Evolutionary conservation across 768 basidiomycete genomes (phyloP), one percentile per base, ranked within the genome.

Genomic region (Ramaria rubella): DNA sequence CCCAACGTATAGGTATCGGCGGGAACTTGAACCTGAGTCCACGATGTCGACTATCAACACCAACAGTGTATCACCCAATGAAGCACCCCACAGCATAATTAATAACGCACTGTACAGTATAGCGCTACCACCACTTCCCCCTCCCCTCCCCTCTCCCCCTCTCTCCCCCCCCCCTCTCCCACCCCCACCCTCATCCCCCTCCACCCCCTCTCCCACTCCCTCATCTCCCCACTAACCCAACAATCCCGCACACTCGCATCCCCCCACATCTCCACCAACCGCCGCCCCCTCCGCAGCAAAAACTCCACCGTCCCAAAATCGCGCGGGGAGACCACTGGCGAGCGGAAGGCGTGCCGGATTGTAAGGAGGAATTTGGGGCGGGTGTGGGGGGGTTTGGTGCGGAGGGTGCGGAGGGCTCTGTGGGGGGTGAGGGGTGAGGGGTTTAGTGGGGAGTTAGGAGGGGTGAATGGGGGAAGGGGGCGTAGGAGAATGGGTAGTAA

Each of bases 341-440:
- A 73, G 65, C 73, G 85, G 69, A 93, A 92, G 12, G 74, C 78
- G 67, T 85, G 84, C 58, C 82, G 85, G 30, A 87, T 73, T 65
- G 81, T 80, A 45, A 88, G 76, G 23, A 73, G 72, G 68, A 91
- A 92, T 61, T 82, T 88, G 34, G 78, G 72, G 49, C 77, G 85
- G 1, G 82, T 72, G 6, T 69, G 59, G 1, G 69, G 66, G 6
- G 90, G 87, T 70, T 92, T 92, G 17, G 78, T 76, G 52, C 73
- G 77, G 17, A 82, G 80, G 78, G 90, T 86, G 19, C 89, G 85
- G 38, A 92, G 77, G 27, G 87, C 88, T 31, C 90, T 92, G 60
- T 11, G 17, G 26, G 12, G 33, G n/a, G n/a, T n/a, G n/a, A 53
- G 34, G 5, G 19, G 19, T 46, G 57, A 33, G 19, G n/a, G 5